phyloP scores from a whole-genome alignment of 306 rosid genomes.

The Inga leiocalycina region DNA sequence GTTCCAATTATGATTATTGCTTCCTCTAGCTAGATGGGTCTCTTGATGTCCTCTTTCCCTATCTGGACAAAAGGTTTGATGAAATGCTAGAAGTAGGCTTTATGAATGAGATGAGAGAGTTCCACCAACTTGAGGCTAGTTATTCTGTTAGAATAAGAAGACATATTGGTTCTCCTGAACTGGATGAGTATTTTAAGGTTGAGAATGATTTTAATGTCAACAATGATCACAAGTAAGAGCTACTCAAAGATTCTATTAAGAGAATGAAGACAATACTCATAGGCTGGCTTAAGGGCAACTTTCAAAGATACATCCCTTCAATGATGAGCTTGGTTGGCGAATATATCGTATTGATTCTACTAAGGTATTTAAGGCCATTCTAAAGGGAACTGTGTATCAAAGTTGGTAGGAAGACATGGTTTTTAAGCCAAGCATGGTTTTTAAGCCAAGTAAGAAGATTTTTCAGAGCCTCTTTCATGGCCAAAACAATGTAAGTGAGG shows the following conservation, averaged over 20 bases:
- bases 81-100: conserved; percentile 34
- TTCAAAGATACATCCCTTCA: background rate
- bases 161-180: conserved; percentile 40
- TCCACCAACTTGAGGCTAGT: background rate
- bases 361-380: conserved; percentile 24
- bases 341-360: background rate
- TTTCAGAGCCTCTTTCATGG: background rate
- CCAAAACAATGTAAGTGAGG: background rate
- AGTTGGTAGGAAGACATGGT: conserved; percentile 24
- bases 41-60: conserved; percentile 15
- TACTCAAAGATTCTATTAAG: background rate
- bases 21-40: conserved; percentile 36
- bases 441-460: too few relatives aligned
- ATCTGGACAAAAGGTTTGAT: conserved; percentile 29
- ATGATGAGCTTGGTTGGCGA: conserved; percentile 24
- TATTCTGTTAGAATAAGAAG: conserved; percentile 33
- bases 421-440: conserved; percentile 32
- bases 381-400: background rate
- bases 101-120: conserved; percentile 12
- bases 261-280: conserved; percentile 22
- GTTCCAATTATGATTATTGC: conserved; percentile 1
- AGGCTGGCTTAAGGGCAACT: conserved; percentile 9
- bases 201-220: conserved; percentile 4
- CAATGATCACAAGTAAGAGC: background rate
- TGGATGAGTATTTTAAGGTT: conserved; percentile 8